Evolutionary conservation across 2,329 filamentous ascomycete species (phyloP), one percentile per base, ranked within the genome.

Genomic region (Pseudogymnoascus sp.): DNA sequence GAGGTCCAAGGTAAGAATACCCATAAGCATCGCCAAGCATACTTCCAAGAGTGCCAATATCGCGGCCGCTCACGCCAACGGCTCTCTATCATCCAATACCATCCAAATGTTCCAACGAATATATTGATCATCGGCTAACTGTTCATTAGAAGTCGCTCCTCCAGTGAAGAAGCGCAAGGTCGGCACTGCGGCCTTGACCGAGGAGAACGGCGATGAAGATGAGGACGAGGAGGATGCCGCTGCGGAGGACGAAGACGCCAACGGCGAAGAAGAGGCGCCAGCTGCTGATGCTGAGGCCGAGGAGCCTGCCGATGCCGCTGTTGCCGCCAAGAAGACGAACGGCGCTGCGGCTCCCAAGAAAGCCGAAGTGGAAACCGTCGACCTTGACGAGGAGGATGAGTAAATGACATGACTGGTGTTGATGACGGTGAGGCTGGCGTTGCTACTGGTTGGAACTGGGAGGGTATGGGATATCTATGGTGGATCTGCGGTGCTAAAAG

Each of bases 111-210:
- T 25, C 21, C 58, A 59, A 59, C 3, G 3, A 33, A n/a, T 15
- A 31, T 7, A 27, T 37, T n/a, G 39, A 12, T 37, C 35, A 9
- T 15, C 7, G 4, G n/a, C 37, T 59, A 39, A 59, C 58, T 37
- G 21, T 59, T 33, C 6, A 40, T 13, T 35, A 69, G 65, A 66
- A 62, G 55, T 62, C 35, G 60, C 64, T 29, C 67, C 68, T 10
- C 61, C 67, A 40, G 64, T 62, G n/a, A 70, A 70, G 63, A 70
- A 70, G 64, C 69, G 69, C 65, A 70, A 70, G 60, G 64, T 65
- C 8, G 65, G 60, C 55, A 59, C 62, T 9, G 64, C 59, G 5
- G 33, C 33, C 33, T 59, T 40, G 18, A 39, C 58, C 5, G 36
- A 36, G 21, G 36, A 59, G 58, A 59, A 59, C 4, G 33, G 33